A percentile compares a stretch with the other conserved stretches of the same genome.
These are phyloP conservation scores for Termitomyces sp. DNA, from an alignment of 768 basidiomycete species.

Conservation along the genomic window DNA sequence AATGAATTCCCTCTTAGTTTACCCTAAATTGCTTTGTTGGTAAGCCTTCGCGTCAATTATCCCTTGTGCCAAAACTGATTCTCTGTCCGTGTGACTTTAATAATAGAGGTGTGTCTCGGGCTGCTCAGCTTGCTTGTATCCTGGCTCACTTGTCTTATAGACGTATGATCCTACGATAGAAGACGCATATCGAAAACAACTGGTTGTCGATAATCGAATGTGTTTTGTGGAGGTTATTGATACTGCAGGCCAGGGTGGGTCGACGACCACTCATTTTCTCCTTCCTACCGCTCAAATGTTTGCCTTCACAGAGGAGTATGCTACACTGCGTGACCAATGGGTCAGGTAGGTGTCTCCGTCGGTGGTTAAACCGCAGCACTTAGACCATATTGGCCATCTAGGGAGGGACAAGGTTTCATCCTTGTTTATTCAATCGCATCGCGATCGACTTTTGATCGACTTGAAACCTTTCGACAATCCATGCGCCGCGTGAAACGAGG, in stretches of 20 bases:
- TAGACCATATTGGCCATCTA: slow-evolving; percentile 24
- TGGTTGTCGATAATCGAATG: slow-evolving; percentile 92
- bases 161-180: slow-evolving; percentile 99
- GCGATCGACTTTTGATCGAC: slow-evolving; percentile 85
- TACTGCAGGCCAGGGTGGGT: slow-evolving; percentile 93
- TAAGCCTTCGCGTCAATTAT: slow-evolving; percentile 34
- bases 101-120: slow-evolving; percentile 46
- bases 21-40: slow-evolving; percentile 96
- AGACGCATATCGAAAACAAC: slow-evolving; percentile 93
- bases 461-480: slow-evolving; percentile 86
- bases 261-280: not conserved
- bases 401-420: slow-evolving; percentile 97
- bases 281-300: slow-evolving; percentile 16
- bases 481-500: slow-evolving; percentile 86
- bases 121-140: slow-evolving; percentile 2
- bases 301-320: slow-evolving; percentile 78
- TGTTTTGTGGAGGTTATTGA: slow-evolving; percentile 97
- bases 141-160: slow-evolving; percentile 32
- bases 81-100: not conserved
- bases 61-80: slow-evolving; percentile 5
- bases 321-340: slow-evolving; percentile 96
- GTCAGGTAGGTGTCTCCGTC: slow-evolving; percentile 61
- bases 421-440: slow-evolving; percentile 96
- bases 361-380: slow-evolving; percentile 1
- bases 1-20: slow-evolving; percentile 49